Evolutionary conservation across 371 early-diverging fungal genomes (phyloP), one percentile per base, ranked within the genome.

Genomic region (Paraphysoderma sedebokerense): DNA sequence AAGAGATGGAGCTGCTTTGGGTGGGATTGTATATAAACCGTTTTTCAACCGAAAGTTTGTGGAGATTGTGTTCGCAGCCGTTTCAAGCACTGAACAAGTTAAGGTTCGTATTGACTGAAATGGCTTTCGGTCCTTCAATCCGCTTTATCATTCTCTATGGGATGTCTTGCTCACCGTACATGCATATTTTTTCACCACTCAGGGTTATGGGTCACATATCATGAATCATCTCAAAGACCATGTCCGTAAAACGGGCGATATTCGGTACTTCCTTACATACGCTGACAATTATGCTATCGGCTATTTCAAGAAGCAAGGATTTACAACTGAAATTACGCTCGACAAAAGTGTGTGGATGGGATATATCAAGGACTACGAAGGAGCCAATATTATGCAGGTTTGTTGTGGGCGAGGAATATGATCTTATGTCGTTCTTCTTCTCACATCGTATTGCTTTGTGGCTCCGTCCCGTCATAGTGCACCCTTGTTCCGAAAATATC

Each of bases 201-300:
- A 85, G 79, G 98, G 98, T 19, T 93, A 88, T 56, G 98, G 98
- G 11, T 81, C 90, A 6, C 76, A 77, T 46, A 48, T 96, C 39
- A 96, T 96, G 91, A 88, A 86, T 52, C 81, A 88, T 55, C 68
- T 92, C 47, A 95, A 92, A 57, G 90, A 89, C 56, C 77, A 87
- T 52, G 86, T 92, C 6, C 61, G 68, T n/a, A 62, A 56, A 5
- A 63, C 73, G 37, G 74, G 81, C 31, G 71, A 70, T 45, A 73
- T 85, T 46, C 63, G 72, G 53, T 80, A 98, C 53, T 98, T 93
- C 57, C 59, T 98, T 50, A 98, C 99, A 1, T 99, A 99, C 67
- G 99, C 99, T 1, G 99, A 99, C 64, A 98, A 98, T 65, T 96
- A 87, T 59, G 99, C 99, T 8, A 88, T 88, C 29, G 99, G 99